Evolutionary conservation across 139 green algal species (phyloP).

Genomic region (Pleodorina starrii): DNA sequence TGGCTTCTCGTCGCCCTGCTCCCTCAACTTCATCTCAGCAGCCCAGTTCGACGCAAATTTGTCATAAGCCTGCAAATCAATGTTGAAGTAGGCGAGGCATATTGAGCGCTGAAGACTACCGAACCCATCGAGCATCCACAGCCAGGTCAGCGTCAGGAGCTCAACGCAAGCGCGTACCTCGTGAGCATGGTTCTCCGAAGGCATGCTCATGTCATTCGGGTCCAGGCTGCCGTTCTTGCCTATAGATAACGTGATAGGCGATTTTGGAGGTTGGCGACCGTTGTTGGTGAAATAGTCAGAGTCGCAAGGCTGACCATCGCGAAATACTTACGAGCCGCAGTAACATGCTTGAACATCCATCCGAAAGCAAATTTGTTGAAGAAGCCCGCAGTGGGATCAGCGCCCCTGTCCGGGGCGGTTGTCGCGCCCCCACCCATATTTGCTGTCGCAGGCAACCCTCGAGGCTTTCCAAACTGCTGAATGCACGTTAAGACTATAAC

Average conservation of each 20-base stretch:
- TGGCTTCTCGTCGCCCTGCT: neutral
- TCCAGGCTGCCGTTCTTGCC: neutral
- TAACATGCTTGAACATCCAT: conserved; percentile 32
- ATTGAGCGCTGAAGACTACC: no score
- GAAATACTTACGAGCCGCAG: neutral
- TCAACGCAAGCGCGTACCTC: neutral
- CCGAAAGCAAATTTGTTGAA: conserved; percentile 42
- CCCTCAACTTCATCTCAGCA: conserved; percentile 19
- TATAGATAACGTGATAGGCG: no score
- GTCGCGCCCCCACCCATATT: neutral
- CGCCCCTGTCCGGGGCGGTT: neutral
- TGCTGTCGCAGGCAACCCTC: no score
- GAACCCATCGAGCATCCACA: no score
- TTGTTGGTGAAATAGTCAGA: no score
- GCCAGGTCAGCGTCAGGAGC: no score
- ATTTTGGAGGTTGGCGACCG: no score
- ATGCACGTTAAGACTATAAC: no score
- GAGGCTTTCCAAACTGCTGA: no score
- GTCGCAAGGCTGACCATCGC: no score
- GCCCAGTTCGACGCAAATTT: conserved; percentile 11
- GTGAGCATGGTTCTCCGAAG: neutral
- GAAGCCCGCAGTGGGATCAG: conserved; percentile 31
- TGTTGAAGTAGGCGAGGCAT: neutral
- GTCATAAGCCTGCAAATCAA: neutral
- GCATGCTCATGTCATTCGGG: conserved; percentile 3